phyloP scores from a whole-genome alignment of 306 rosid genomes.

The Boehmeria nivea region DNA sequence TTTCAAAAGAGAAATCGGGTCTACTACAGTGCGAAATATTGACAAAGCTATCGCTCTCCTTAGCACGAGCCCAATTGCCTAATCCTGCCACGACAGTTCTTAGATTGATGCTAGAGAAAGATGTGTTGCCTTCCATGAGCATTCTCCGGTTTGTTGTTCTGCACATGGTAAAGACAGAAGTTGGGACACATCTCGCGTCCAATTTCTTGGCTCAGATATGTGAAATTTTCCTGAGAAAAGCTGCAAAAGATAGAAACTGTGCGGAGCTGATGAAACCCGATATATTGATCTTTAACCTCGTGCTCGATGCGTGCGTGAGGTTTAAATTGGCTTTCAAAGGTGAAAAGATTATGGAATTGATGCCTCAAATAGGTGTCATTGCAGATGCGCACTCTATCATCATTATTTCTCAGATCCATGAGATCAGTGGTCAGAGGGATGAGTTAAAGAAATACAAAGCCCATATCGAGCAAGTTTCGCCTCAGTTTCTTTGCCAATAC shows the following conservation, averaged over 20 bases:
- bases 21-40: conserved; percentile 50
- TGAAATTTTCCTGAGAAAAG: conserved; percentile 33
- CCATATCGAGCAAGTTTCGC: conserved; percentile 42
- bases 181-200: conserved; percentile 57
- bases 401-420: conserved; percentile 55
- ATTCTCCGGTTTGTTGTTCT: conserved; percentile 46
- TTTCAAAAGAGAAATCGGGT: conserved; percentile 39
- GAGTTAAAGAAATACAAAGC: conserved; percentile 56
- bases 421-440: conserved; percentile 70
- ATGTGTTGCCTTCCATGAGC: conserved; percentile 45
- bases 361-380: conserved; percentile 44
- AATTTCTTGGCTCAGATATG: conserved; percentile 60
- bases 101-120: conserved; percentile 46
- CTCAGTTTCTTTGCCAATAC: conserved; percentile 47
- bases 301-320: conserved; percentile 78
- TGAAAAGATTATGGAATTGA: conserved; percentile 45
- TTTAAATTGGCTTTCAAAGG: conserved; percentile 63
- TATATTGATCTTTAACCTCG: conserved; percentile 63
- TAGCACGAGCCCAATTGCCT: conserved; percentile 65
- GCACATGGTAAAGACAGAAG: conserved; percentile 65
- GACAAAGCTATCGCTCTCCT: conserved; percentile 53
- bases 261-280: conserved; percentile 41
- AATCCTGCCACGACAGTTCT: conserved; percentile 44
- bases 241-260: conserved; percentile 25
- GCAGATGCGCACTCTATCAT: conserved; percentile 72